These are phyloP conservation scores for Chrysoporthe deuterocubensis DNA, from an alignment of 2,329 filamentous ascomycete genomes.

Conservation along the genomic window DNA sequence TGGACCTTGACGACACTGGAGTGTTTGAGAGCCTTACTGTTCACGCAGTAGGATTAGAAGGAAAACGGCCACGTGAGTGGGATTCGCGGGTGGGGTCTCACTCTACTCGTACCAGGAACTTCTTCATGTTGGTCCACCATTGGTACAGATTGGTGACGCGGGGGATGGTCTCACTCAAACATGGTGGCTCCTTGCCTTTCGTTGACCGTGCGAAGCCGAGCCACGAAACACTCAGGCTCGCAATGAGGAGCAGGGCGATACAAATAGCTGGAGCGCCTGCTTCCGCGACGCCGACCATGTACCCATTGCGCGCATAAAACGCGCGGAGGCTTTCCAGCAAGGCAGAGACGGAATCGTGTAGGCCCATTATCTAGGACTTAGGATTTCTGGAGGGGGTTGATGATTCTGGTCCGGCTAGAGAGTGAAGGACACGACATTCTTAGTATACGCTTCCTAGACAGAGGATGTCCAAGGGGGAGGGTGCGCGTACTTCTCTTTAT, in stretches of 20 bases:
- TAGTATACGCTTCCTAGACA: not conserved
- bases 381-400: not conserved
- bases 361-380: not conserved
- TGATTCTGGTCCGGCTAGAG: not conserved
- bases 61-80: not conserved
- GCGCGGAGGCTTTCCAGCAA: not conserved
- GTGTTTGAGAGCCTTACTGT: slow-evolving; percentile 1
- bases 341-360: not conserved
- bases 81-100: not conserved
- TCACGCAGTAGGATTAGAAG: not conserved
- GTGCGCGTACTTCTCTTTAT: not conserved
- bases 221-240: not conserved
- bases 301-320: not conserved
- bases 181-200: slow-evolving; percentile 8
- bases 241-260: not conserved
- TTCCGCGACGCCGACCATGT: not conserved
- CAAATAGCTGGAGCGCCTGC: not conserved
- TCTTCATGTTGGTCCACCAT: slow-evolving; percentile 11
- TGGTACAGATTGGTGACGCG: slow-evolving; percentile 13
- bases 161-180: slow-evolving; percentile 9
- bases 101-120: not conserved
- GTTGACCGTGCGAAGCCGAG: not conserved
- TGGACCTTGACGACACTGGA: slow-evolving; percentile 6
- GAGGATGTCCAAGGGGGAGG: not conserved
- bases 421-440: not conserved